Conservation (phyloP, 2,329 filamentous ascomycete genomes). For the Paraphaeosphaeria sporulosa region DNA sequence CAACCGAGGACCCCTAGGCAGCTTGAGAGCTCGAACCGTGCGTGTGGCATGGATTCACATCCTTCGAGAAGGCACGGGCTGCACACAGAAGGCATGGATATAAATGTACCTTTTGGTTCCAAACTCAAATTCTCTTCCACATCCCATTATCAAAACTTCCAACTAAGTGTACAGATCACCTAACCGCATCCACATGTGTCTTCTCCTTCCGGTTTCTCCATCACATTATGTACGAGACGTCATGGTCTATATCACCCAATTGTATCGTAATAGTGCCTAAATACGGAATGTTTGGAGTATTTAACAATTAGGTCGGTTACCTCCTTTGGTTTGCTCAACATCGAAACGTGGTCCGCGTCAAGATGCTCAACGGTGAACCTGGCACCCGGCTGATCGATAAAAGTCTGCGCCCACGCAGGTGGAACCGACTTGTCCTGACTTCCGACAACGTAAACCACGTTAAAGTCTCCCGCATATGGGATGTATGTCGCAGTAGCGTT, state of each 20-base stretch:
- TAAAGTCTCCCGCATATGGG: slow-evolving; percentile 34
- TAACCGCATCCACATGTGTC: too few species aligned
- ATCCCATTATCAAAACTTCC: too few species aligned
- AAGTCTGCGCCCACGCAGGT: slow-evolving; percentile 21
- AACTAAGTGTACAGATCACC: too few species aligned
- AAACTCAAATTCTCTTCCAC: too few species aligned
- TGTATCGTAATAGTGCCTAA: not conserved
- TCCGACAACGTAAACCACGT: slow-evolving; percentile 30
- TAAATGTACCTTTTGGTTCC: too few species aligned
- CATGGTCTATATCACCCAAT: not conserved
- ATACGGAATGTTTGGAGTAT: slow-evolving; percentile 14
- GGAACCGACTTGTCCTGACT: slow-evolving; percentile 30
- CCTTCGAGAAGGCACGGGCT: too few species aligned
- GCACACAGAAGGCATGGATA: too few species aligned
- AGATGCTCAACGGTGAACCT: slow-evolving; percentile 23
- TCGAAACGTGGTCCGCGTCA: slow-evolving; percentile 31
- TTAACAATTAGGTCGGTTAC: slow-evolving; percentile 25
- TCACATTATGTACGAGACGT: too few species aligned
- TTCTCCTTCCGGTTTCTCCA: too few species aligned
- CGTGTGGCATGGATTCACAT: too few species aligned
- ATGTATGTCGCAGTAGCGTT: slow-evolving; percentile 33
- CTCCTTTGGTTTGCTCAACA: slow-evolving; percentile 33
- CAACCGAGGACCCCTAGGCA: too few species aligned
- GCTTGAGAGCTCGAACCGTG: too few species aligned
- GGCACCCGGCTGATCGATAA: slow-evolving; percentile 28